These are phyloP conservation scores for Saitozyma sp. DNA, from an alignment of 768 basidiomycete species.

Conservation along the genomic window DNA sequence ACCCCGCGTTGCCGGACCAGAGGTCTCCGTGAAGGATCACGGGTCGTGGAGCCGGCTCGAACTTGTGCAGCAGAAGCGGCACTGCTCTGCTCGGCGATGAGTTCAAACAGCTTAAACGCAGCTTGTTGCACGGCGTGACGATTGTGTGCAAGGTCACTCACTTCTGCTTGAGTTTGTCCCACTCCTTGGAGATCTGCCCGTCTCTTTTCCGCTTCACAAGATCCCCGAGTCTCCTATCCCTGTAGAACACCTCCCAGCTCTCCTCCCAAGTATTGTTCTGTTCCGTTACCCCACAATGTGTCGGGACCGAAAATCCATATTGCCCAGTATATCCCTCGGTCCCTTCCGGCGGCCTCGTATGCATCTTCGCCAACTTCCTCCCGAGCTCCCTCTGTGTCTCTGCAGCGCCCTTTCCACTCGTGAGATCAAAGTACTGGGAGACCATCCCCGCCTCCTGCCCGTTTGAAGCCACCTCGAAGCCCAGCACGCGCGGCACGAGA, in stretches of 20 bases:
- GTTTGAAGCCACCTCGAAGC: slow-evolving; percentile 18
- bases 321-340: slow-evolving; percentile 16
- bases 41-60: slow-evolving; percentile 35
- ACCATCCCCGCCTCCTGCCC: slow-evolving; percentile 33
- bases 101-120: too few relatives aligned
- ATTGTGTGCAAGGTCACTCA: slow-evolving; percentile 12
- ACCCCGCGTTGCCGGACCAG: slow-evolving; percentile 51
- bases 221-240: slow-evolving; percentile 43
- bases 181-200: slow-evolving; percentile 23
- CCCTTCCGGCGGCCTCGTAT: slow-evolving; percentile 14
- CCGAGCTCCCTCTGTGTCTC: slow-evolving; percentile 33
- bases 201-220: slow-evolving; percentile 39
- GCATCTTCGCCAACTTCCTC: slow-evolving; percentile 37
- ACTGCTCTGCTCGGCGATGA: slow-evolving; percentile 23
- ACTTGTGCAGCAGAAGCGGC: slow-evolving; percentile 28
- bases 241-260: slow-evolving; percentile 42
- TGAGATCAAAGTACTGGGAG: slow-evolving; percentile 36
- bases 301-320: slow-evolving; percentile 42
- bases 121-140: not conserved
- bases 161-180: slow-evolving; percentile 34
- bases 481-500: slow-evolving; percentile 23
- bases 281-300: slow-evolving; percentile 47
- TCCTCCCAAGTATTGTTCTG: slow-evolving; percentile 48
- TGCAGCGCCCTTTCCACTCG: not conserved
- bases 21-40: slow-evolving; percentile 52